A percentile compares a stretch with the other conserved stretches of the same genome.
Conservation (phyloP, 192 early-diverging fungal species). For the Coemansia sp. region DNA sequence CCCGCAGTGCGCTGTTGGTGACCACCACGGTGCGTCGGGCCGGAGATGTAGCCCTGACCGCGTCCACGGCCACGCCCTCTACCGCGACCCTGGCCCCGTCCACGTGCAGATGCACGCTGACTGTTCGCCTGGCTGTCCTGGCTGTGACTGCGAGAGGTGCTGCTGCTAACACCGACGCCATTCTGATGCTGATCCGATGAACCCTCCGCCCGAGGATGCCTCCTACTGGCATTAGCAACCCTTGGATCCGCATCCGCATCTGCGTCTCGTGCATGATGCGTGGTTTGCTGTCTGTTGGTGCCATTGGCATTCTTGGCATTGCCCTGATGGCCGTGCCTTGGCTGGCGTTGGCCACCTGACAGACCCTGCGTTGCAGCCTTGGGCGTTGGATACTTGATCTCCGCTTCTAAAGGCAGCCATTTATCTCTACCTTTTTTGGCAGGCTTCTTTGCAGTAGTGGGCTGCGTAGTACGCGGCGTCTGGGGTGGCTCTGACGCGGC, state of each 20-base stretch:
- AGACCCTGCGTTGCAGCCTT: constrained; percentile 25
- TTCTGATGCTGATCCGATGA: constrained; percentile 5
- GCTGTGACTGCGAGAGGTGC: constrained; percentile 14
- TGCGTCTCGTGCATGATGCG: constrained; percentile 2
- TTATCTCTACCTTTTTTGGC: constrained; percentile 53
- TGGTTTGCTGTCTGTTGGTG: constrained; percentile 8
- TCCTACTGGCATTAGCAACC: constrained; percentile 14
- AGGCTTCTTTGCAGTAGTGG: constrained; percentile 23
- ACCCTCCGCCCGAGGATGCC: constrained; percentile 13
- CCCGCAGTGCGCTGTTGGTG: constrained; percentile 24
- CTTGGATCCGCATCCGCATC: constrained; percentile 10
- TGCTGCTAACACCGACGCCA: constrained; percentile 4
- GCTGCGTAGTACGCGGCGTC: constrained; percentile 6
- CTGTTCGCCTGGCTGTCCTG: not conserved
- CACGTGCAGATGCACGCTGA: constrained; percentile 12
- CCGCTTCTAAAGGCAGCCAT: constrained; percentile 49
- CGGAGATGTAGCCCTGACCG: constrained; percentile 7
- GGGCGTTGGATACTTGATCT: constrained; percentile 52
- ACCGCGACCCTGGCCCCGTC: constrained; percentile 21
- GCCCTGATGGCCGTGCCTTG: constrained; percentile 19
- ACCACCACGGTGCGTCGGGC: constrained; percentile 26
- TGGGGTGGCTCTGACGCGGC: constrained; percentile 29
- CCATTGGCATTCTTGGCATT: constrained; percentile 6
- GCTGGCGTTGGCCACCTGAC: constrained; percentile 21
- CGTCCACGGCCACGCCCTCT: constrained; percentile 41